Evolutionary conservation across 805 yeast genomes (phyloP).

Genomic region (Yarrowia sp.): DNA sequence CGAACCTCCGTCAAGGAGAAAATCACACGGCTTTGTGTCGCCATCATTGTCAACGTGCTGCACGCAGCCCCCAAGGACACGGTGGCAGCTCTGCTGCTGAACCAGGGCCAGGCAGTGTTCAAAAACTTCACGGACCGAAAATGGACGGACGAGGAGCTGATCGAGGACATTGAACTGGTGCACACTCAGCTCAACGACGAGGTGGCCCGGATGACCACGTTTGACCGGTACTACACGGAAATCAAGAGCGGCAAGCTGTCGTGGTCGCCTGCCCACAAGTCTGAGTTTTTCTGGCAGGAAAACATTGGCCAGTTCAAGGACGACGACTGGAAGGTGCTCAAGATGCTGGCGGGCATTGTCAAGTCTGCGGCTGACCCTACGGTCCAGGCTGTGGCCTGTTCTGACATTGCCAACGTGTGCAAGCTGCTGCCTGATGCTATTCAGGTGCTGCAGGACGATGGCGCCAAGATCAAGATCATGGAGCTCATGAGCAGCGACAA

Average conservation of each 20-base stretch:
- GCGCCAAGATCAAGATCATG: slow-evolving; percentile 81
- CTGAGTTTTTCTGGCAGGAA: slow-evolving; percentile 85
- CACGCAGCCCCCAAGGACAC: slow-evolving; percentile 41
- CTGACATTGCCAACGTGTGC: slow-evolving; percentile 62
- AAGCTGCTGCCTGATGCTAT: slow-evolving; percentile 61
- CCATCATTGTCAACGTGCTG: slow-evolving; percentile 50
- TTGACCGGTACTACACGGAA: slow-evolving; percentile 88
- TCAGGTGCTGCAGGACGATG: slow-evolving; percentile 49
- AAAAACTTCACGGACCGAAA: slow-evolving; percentile 76
- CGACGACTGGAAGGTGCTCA: slow-evolving; percentile 68
- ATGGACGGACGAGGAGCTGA: slow-evolving; percentile 91
- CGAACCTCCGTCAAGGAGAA: slow-evolving; percentile 89
- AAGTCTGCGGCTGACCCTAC: slow-evolving; percentile 35
- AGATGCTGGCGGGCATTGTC: slow-evolving; percentile 49
- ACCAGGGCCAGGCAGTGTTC: slow-evolving; percentile 67
- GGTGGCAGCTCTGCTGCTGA: slow-evolving; percentile 66
- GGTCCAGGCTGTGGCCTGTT: slow-evolving; percentile 59
- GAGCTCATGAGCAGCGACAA: slow-evolving; percentile 72
- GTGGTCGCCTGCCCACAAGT: slow-evolving; percentile 92
- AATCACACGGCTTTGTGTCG: slow-evolving; percentile 77
- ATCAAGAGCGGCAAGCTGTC: slow-evolving; percentile 70
- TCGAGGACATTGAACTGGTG: slow-evolving; percentile 62
- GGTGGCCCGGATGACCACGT: slow-evolving; percentile 76
- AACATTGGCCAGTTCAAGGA: slow-evolving; percentile 74
- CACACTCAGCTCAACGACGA: slow-evolving; percentile 62